Base-by-base conservation (phyloP, 2,329 filamentous ascomycete genomes). In the Fusarium tanahbumbuense region DNA sequence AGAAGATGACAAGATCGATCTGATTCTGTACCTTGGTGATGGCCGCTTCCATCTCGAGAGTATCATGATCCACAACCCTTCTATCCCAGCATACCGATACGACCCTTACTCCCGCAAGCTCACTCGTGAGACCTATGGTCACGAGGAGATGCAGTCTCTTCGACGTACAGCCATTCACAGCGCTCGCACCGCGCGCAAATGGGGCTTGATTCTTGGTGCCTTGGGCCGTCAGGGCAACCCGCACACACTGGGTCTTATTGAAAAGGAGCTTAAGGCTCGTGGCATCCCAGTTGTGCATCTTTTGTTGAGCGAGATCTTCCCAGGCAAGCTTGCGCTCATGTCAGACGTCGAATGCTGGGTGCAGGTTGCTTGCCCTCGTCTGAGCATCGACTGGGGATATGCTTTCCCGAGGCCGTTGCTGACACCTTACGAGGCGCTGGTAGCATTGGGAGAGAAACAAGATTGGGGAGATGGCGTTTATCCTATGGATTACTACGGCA, bases 301-400 rank as follows among this genome's bases (percentile, higher is more conserved):
- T 2, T 83, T 98, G 12, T 86, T 99, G 6, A 96, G 92, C 68
- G 96, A 99, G 83, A 98, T 99, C 57, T 98, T 98, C 78, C 96
- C 97, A 0, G 94, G 93, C 0, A 99, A 98, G 82, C 82, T 99
- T 71, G 94, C 93, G 0, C 90, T 96, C 84, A 98, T 99, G 93
- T 82, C 83, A 30, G 95, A 98, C 76, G 93, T 99, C 4, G 95
- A 98, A 77, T 97, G 94, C 75, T 99, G 96, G 96, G 95, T 99
- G 41, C 96, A 99, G 81, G 94, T 99, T 53, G 96, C 96, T 8
- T 99, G 96, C 81, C 96, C 96, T n/a, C 85, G 96, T 52, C 78
- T 99, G 78, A 98, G 95, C 79, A 99, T 99, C 73, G 96, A 99
- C 81, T 99, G 96, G 96, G 96, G 96, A 0, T 98, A 98, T 82